Percentiles rank a stretch among this genome's conserved stretches.
Conservation (phyloP, 345 rosid species). For the Hibiscus tridactylites region DNA sequence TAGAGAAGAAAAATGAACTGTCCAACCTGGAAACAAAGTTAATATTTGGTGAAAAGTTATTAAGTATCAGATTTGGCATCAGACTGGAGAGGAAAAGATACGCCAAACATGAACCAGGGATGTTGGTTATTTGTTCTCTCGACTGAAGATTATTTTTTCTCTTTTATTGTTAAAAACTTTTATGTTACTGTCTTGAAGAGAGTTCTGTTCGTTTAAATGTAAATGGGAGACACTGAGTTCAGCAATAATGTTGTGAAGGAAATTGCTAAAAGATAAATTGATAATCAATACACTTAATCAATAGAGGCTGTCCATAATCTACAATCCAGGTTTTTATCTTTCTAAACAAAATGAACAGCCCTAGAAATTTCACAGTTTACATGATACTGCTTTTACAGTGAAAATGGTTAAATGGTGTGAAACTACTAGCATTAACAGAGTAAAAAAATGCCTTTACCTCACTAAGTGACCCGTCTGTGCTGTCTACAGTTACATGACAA, state of each 20-base stretch:
- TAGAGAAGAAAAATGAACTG: not conserved
- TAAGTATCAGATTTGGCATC: not conserved
- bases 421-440: not conserved
- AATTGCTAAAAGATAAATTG: not conserved
- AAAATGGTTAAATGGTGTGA: not conserved
- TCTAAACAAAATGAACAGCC: not conserved
- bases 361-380: not conserved
- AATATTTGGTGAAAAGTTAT: not conserved
- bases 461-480: not conserved
- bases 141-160: not conserved
- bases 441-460: not conserved
- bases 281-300: not conserved
- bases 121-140: not conserved
- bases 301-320: not conserved
- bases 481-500: constrained; percentile 39
- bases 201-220: not conserved
- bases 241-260: not conserved
- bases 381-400: not conserved
- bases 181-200: constrained; percentile 2
- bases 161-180: not conserved
- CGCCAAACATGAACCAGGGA: not conserved
- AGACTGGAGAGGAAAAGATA: not conserved
- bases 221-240: not conserved
- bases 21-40: not conserved
- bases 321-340: not conserved